Percentiles rank a stretch among this genome's conserved stretches.
Conservation (phyloP, 495 filamentous ascomycete species). For the Hypoxylon perforatum region DNA sequence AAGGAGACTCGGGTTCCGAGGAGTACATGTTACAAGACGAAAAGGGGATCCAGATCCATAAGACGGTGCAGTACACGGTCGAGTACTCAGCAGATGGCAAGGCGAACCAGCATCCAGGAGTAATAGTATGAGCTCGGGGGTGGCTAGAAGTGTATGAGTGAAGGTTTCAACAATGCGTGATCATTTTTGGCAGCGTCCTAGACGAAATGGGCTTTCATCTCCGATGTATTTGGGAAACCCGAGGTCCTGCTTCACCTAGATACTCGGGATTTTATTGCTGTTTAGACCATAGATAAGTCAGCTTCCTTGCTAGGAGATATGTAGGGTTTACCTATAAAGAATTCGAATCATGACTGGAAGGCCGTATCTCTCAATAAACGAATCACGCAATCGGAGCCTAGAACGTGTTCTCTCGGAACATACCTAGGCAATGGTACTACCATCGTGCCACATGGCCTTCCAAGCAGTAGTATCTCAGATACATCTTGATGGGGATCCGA, state of each 20-base stretch:
- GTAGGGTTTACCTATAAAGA: no score
- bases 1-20: slow-evolving; percentile 29
- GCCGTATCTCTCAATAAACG: no score
- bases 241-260: not conserved
- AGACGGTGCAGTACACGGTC: slow-evolving; percentile 45
- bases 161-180: not conserved
- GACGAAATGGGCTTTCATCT: not conserved
- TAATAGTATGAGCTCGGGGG: not conserved
- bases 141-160: not conserved
- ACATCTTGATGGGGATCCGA: no score
- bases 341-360: no score
- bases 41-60: slow-evolving; percentile 38
- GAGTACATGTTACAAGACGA: slow-evolving; percentile 38
- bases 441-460: no score
- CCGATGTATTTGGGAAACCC: not conserved
- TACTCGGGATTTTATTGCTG: not conserved
- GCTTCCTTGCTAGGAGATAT: not conserved
- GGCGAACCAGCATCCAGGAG: not conserved
- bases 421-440: no score
- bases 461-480: no score
- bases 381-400: no score
- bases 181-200: not conserved
- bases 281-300: slow-evolving; percentile 1
- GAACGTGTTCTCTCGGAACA: no score
- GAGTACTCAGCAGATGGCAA: slow-evolving; percentile 36